Percentiles rank a stretch among this genome's conserved stretches.
These are phyloP conservation scores for Herpotrichia juniperi DNA, from an alignment of 2,329 filamentous ascomycete species.

Conservation along the genomic window DNA sequence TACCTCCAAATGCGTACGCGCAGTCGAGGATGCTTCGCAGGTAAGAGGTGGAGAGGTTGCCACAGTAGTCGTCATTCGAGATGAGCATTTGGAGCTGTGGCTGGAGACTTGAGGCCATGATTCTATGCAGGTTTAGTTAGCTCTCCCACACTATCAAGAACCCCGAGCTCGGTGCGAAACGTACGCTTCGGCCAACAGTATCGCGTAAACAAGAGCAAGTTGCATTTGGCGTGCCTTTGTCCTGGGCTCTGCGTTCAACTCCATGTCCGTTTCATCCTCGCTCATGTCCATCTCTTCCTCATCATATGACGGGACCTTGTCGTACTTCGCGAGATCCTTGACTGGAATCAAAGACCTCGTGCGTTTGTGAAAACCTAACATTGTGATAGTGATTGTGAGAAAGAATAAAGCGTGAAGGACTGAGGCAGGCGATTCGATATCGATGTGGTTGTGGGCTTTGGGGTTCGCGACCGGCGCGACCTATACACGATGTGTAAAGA, in stretches of 20 bases:
- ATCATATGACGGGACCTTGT: constrained; percentile 42
- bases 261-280: constrained; percentile 37
- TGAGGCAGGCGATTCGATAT: constrained; percentile 3
- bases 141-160: constrained; percentile 1
- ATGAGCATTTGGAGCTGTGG: constrained; percentile 55
- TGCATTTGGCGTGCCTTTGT: constrained; percentile 39
- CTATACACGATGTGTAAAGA: constrained; percentile 26
- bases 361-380: constrained; percentile 53
- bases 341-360: constrained; percentile 52
- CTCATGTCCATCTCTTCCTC: constrained; percentile 32
- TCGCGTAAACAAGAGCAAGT: constrained; percentile 51
- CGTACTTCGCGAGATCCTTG: constrained; percentile 49
- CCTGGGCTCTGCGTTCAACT: constrained; percentile 20
- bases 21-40: constrained; percentile 55
- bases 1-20: constrained; percentile 55
- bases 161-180: constrained; percentile 15
- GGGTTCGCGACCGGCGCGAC: constrained; percentile 35
- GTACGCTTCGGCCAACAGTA: constrained; percentile 56
- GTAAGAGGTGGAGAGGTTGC: constrained; percentile 53
- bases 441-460: constrained; percentile 9
- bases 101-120: constrained; percentile 56
- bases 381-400: constrained; percentile 29
- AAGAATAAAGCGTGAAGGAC: constrained; percentile 8
- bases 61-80: constrained; percentile 51
- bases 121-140: constrained; percentile 31